Percentiles rank a stretch among this genome's conserved stretches.
These are phyloP conservation scores for Acarospora socialis DNA, from an alignment of 2,329 filamentous ascomycete genomes.

Conservation along the genomic window DNA sequence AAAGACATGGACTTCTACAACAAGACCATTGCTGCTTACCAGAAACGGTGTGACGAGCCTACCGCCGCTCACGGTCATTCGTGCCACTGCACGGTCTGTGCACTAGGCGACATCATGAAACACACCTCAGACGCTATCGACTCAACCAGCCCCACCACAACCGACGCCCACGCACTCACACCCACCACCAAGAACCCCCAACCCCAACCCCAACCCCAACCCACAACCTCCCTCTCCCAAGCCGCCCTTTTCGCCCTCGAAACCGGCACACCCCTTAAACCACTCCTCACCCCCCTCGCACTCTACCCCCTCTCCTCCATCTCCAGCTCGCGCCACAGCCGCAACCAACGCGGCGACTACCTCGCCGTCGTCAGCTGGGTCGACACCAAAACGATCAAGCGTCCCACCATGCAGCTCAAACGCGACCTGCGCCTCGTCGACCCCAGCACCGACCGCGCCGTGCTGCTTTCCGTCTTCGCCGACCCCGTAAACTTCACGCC, in stretches of 20 bases:
- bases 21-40: too few species aligned
- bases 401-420: slow-evolving; percentile 7
- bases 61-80: not conserved
- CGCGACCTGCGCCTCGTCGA: slow-evolving; percentile 14
- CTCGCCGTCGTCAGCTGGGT: slow-evolving; percentile 11
- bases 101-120: not conserved
- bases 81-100: not conserved
- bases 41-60: not conserved
- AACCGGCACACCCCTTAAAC: not conserved
- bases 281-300: not conserved
- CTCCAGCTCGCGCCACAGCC: too few species aligned
- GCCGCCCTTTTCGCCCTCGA: not conserved
- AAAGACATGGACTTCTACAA: too few species aligned
- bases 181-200: too few species aligned
- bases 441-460: slow-evolving; percentile 10
- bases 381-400: slow-evolving; percentile 8
- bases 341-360: slow-evolving; percentile 10
- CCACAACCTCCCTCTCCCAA: not conserved
- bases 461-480: slow-evolving; percentile 11
- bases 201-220: too few species aligned
- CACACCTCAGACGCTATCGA: not conserved
- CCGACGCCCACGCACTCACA: too few species aligned
- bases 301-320: not conserved
- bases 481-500: slow-evolving; percentile 11
- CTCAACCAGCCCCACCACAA: too few species aligned